These are phyloP conservation scores for Nidularia pulvinata DNA, from an alignment of 768 basidiomycete genomes.

Conservation along the genomic window DNA sequence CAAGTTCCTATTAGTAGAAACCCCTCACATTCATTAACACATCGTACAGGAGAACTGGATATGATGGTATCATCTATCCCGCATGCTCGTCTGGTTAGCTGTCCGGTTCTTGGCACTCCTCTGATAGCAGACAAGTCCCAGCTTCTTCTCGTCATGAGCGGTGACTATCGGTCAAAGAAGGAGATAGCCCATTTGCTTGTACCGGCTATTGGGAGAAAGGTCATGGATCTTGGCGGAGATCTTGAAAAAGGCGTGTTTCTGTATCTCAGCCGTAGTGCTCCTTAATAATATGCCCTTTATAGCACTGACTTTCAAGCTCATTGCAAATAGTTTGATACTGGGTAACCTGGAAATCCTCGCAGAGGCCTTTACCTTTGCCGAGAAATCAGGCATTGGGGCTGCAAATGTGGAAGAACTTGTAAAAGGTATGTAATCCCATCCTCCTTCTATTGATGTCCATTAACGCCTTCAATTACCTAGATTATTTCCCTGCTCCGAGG, in stretches of 20 bases:
- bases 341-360: constrained; percentile 79
- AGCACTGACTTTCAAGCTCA: constrained; percentile 76
- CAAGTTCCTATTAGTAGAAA: too few relatives aligned
- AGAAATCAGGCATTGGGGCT: constrained; percentile 79
- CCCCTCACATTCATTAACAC: too few relatives aligned
- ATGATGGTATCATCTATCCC: constrained; percentile 55
- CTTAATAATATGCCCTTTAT: not conserved
- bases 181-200: constrained; percentile 77
- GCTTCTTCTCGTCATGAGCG: constrained; percentile 76
- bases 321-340: constrained; percentile 79
- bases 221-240: constrained; percentile 82
- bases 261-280: not conserved
- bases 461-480: constrained; percentile 25
- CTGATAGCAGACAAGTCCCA: constrained; percentile 61
- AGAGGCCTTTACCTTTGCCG: constrained; percentile 83
- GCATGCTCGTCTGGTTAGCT: constrained; percentile 65
- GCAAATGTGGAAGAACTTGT: constrained; percentile 54
- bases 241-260: constrained; percentile 67
- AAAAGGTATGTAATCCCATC: constrained; percentile 41
- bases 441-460: not conserved
- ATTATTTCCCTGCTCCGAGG: constrained; percentile 69
- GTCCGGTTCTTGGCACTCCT: constrained; percentile 80
- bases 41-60: constrained; percentile 83
- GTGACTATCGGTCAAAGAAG: constrained; percentile 82
- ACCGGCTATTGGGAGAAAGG: constrained; percentile 77